Evolutionary conservation across 2,329 filamentous ascomycete species (phyloP).

Genomic region (Fusarium brevicatenulatum): DNA sequence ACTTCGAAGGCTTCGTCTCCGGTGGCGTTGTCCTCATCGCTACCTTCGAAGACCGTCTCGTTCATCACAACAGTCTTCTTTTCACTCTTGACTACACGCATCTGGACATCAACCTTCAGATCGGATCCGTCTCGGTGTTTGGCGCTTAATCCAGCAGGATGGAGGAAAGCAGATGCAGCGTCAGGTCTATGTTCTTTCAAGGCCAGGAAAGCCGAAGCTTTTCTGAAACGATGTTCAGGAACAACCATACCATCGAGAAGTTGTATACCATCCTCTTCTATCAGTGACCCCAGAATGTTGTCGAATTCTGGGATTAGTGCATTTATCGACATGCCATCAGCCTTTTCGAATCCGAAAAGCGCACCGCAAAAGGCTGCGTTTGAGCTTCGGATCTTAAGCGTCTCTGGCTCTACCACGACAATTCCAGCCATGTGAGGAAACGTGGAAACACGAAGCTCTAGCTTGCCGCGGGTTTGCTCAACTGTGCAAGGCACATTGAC

Average conservation of each 20-base stretch:
- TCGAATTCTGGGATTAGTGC: slow-evolving; percentile 89
- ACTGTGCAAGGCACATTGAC: slow-evolving; percentile 88
- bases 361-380: slow-evolving; percentile 95
- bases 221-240: slow-evolving; percentile 93
- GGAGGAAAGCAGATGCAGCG: slow-evolving; percentile 80
- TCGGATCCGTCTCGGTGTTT: slow-evolving; percentile 91
- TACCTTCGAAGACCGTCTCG: slow-evolving; percentile 71
- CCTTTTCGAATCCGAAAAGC: slow-evolving; percentile 87
- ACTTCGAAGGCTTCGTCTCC: slow-evolving; percentile 59
- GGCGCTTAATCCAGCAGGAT: slow-evolving; percentile 85
- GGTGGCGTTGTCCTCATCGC: slow-evolving; percentile 62
- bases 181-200: slow-evolving; percentile 85
- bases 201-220: slow-evolving; percentile 84
- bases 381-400: slow-evolving; percentile 85
- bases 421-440: slow-evolving; percentile 98
- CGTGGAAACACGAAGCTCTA: slow-evolving; percentile 85
- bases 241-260: slow-evolving; percentile 95
- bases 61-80: slow-evolving; percentile 70
- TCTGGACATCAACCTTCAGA: slow-evolving; percentile 93
- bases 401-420: slow-evolving; percentile 85
- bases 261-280: slow-evolving; percentile 84
- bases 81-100: slow-evolving; percentile 94
- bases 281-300: slow-evolving; percentile 81
- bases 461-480: slow-evolving; percentile 74
- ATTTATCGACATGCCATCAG: slow-evolving; percentile 82